Evolutionary conservation across 805 yeast species (phyloP), one percentile per base, ranked within the genome.

Genomic region (Kazachstania kunashirensis): DNA sequence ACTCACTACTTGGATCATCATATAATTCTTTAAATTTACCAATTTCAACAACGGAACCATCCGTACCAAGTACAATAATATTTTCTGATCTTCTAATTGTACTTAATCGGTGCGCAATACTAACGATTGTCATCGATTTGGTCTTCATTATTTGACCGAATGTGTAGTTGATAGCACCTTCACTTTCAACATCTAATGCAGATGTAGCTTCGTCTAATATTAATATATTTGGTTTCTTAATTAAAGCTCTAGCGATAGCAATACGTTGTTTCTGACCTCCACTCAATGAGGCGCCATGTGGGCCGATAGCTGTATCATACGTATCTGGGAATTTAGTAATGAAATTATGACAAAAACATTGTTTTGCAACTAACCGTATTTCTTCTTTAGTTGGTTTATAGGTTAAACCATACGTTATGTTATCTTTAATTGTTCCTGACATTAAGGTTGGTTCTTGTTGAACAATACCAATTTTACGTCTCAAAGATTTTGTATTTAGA

Each of bases 191-290:
- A 55, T 92, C 98, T 34, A 92, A 64, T 0, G 95, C 83, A 1
- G 96, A 78, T 0, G 97, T 88, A 35, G 89, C 83, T 54, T 92
- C 98, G 57, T 92, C 98, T 32, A 92, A 57, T 26, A 77, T 65
- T 41, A 77, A 55, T 5, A 92, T 66, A n/a, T 77, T 65, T 0
- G 97, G 95, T 27, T 71, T 67, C 34, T 92, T 66, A 8, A 88
- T 51, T 23, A 92, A 51, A 0, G 95, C 95, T 36, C 97, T 68
- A 0, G 94, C 96, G 37, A 92, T 76, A 0, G 94, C 80, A 2
- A 92, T 66, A 43, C 97, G 66, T 54, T 92, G 97, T 29, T 80
- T 67, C 55, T 92, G 97, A 3, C 98, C 98, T 31, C 95, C 94
- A n/a, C 96, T 86, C 8, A 89, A 56, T 21, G 73, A 50, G 0